Conservation (phyloP, 2,329 filamentous ascomycete species). For the Stachybotrys chlorohalonatus region DNA sequence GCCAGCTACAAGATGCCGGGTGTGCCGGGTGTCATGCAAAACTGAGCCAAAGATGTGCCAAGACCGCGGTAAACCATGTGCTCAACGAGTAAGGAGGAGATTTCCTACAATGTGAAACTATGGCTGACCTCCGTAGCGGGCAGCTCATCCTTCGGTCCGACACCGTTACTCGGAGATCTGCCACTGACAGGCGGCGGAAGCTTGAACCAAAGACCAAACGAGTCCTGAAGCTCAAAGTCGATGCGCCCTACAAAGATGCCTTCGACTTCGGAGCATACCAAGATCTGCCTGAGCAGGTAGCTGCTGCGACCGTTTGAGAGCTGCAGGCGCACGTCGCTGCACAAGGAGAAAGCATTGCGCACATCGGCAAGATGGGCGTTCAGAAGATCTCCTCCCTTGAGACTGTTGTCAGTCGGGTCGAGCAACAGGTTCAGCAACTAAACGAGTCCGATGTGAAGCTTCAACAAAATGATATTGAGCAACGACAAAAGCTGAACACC, state of each 20-base stretch:
- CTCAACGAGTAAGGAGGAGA: slow-evolving; percentile 22
- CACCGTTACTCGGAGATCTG: slow-evolving; percentile 15
- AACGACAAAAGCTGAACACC: not conserved
- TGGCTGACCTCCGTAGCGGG: slow-evolving; percentile 15
- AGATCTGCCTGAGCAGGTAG: not conserved
- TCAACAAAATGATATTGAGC: not conserved
- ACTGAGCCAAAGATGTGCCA: slow-evolving; percentile 25
- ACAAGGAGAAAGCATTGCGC: slow-evolving; percentile 24
- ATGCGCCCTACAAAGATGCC: slow-evolving; percentile 3
- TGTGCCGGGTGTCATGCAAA: slow-evolving; percentile 20
- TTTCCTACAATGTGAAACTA: not conserved
- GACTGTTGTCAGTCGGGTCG: slow-evolving; percentile 21
- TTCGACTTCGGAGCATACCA: not conserved
- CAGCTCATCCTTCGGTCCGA: slow-evolving; percentile 24
- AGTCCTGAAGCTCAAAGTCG: slow-evolving; percentile 17
- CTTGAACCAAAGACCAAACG: slow-evolving; percentile 23
- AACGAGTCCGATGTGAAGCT: slow-evolving; percentile 13
- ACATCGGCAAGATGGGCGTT: slow-evolving; percentile 25
- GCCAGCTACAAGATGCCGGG: slow-evolving; percentile 24
- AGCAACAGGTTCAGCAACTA: slow-evolving; percentile 22
- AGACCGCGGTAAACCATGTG: slow-evolving; percentile 24
- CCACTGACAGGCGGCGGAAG: slow-evolving; percentile 9
- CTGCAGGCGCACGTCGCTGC: slow-evolving; percentile 22
- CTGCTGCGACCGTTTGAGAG: slow-evolving; percentile 12
- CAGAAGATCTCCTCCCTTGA: slow-evolving; percentile 28